Base-by-base conservation (phyloP, 139 green algal species). In the Chlorella sp. region DNA sequence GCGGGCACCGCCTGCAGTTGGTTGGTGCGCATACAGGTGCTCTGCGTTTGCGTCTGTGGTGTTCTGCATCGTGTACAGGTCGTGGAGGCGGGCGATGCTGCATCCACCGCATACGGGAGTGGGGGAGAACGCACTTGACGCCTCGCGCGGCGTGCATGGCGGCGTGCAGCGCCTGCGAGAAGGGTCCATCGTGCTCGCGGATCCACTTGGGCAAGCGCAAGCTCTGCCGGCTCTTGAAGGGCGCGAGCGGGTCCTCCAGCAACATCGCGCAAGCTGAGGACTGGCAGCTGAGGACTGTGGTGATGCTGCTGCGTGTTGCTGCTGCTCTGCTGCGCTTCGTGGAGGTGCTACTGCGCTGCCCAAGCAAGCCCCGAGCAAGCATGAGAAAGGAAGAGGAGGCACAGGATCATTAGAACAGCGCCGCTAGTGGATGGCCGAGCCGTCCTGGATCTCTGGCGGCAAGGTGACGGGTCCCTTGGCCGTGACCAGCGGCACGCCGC, bases 371-470 rank as follows among this genome's bases (percentile, higher is more conserved):
- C 10, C 42, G 42, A 55, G 17, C 10, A 55, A 55, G 10, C 10
- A 55, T 55, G 42, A 17, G 42, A 55, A 10, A 17, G 17, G 10
- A 55, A 55, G 17, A 55, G 42, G 10, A 10, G 42, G 42, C 10
- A 55, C 42, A 55, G 10, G 42, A 55, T n/a, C n/a, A n/a, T n/a
- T n/a, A 55, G 42, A 10, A 55, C 42, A 55, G 42, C 42, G 34
- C 24, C 50, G 32, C 36, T 62, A 85, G 49, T 77, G 76, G 66
- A 85, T 85, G 35, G 30, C 63, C 20, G 77, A 66, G 2, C 83
- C 79, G 29, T 88, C 80, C 17, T 78, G 73, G 5, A 89, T 83
- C 29, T 75, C 72, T 2, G 49, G 31, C 35, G 74, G 72, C 59
- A 86, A 2, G 26, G 70, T 80, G 17, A 89, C 60, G 0, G 17